Percentiles rank a stretch among this genome's conserved stretches.
phyloP scores from a whole-genome alignment of 352 stramenopile species.

The Phytophthora fragariaefolia region DNA sequence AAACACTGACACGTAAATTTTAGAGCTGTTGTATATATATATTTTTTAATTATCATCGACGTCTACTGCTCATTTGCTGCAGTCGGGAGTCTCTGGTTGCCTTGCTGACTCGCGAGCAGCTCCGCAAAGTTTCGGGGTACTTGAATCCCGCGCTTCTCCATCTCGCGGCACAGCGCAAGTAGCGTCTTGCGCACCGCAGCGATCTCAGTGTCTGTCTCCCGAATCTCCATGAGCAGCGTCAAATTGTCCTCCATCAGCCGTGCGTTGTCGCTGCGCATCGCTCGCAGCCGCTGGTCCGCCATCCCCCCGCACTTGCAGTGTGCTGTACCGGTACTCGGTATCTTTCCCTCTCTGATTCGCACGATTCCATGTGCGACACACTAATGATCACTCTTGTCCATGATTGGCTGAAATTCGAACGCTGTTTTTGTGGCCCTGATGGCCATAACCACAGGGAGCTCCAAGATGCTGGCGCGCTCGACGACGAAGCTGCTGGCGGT shows the following conservation, averaged over 20 bases:
- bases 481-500: slow-evolving; percentile 37
- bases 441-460: slow-evolving; percentile 18
- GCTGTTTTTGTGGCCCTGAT: slow-evolving; percentile 37
- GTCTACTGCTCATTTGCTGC: background rate
- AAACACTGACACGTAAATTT: background rate
- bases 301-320: background rate
- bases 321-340: too few relatives aligned
- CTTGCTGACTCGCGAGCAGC: slow-evolving; percentile 32
- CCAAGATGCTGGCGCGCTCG: slow-evolving; percentile 46
- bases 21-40: background rate
- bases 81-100: slow-evolving; percentile 7
- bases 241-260: slow-evolving; percentile 67
- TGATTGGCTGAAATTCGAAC: slow-evolving; percentile 18
- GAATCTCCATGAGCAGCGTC: slow-evolving; percentile 55
- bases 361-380: background rate
- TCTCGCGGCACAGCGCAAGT: slow-evolving; percentile 28
- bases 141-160: slow-evolving; percentile 34
- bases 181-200: slow-evolving; percentile 36
- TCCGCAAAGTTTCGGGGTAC: slow-evolving; percentile 41
- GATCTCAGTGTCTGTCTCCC: slow-evolving; percentile 54
- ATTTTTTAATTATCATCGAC: too few relatives aligned
- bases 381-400: background rate
- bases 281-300: slow-evolving; percentile 26
- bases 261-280: slow-evolving; percentile 48
- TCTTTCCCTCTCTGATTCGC: background rate